Evolutionary conservation across 2,329 filamentous ascomycete genomes (phyloP).

Genomic region (Trichoderma atrobrunneum): DNA sequence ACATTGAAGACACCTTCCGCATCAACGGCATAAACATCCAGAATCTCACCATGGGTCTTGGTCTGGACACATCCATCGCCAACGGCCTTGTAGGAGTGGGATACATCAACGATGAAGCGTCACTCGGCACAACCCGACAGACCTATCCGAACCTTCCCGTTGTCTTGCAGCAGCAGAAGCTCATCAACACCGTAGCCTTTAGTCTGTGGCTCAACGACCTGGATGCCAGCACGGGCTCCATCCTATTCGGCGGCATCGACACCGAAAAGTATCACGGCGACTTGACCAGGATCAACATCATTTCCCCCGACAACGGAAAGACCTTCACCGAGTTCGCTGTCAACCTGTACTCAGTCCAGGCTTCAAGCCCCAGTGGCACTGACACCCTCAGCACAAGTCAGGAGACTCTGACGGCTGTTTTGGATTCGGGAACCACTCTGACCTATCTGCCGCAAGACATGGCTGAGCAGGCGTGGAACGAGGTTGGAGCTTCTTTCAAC

Average conservation of each 20-base stretch:
- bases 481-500: slow-evolving; percentile 52
- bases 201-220: slow-evolving; percentile 66
- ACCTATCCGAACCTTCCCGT: slow-evolving; percentile 61
- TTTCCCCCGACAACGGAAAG: slow-evolving; percentile 40
- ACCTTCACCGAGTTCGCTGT: slow-evolving; percentile 48
- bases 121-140: slow-evolving; percentile 27
- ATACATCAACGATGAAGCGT: slow-evolving; percentile 54
- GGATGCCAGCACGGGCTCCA: slow-evolving; percentile 61
- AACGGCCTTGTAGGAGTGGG: slow-evolving; percentile 61
- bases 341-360: slow-evolving; percentile 46
- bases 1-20: slow-evolving; percentile 55
- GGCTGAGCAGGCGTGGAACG: slow-evolving; percentile 50
- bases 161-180: slow-evolving; percentile 58
- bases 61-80: slow-evolving; percentile 50
- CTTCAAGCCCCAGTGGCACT: slow-evolving; percentile 47
- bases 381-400: slow-evolving; percentile 43
- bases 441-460: slow-evolving; percentile 66
- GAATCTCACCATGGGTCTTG: slow-evolving; percentile 60
- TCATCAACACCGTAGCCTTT: slow-evolving; percentile 67
- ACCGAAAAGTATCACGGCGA: slow-evolving; percentile 67
- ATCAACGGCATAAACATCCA: slow-evolving; percentile 52
- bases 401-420: slow-evolving; percentile 57
- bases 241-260: slow-evolving; percentile 80
- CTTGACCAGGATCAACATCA: slow-evolving; percentile 60
- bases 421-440: slow-evolving; percentile 74